Percentiles rank a stretch among this genome's conserved stretches.
Conservation (phyloP, 208 protist genomes). For the Leishmania turanica region DNA sequence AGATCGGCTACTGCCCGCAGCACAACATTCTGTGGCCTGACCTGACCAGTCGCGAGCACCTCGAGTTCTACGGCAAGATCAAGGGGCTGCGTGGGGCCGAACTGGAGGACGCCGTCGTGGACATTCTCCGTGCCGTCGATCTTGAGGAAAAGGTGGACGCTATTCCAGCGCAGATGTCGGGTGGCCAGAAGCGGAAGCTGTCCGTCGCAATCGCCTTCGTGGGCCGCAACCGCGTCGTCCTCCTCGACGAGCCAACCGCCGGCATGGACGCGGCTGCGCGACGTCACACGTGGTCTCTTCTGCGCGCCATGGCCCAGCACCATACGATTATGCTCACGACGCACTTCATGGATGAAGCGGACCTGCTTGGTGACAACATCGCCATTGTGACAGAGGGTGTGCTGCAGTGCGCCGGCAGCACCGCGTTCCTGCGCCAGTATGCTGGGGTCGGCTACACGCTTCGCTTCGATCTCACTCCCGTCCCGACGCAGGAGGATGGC, state of each 20-base stretch:
- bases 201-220: conserved; percentile 84
- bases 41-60: conserved; percentile 90
- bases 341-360: conserved; percentile 98
- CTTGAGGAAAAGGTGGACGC: conserved; percentile 62
- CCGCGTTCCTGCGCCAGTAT: conserved; percentile 58
- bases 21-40: conserved; percentile 94
- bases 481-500: conserved; percentile 1
- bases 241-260: conserved; percentile 91
- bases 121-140: conserved; percentile 47
- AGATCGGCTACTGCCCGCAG: conserved; percentile 95
- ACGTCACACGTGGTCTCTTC: conserved; percentile 72
- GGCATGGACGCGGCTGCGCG: conserved; percentile 86
- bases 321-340: conserved; percentile 86
- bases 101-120: conserved; percentile 41
- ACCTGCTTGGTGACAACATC: conserved; percentile 91
- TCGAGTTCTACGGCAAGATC: conserved; percentile 93
- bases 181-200: conserved; percentile 78
- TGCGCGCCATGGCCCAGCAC: conserved; percentile 32
- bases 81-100: conserved; percentile 76
- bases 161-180: conserved; percentile 42
- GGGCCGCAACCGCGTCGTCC: conserved; percentile 59
- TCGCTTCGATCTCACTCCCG: conserved; percentile 30
- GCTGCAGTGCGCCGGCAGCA: conserved; percentile 63
- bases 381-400: conserved; percentile 79
- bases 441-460: conserved; percentile 66